Conservation (phyloP, 495 filamentous ascomycete species). For the Talaromyces adpressus region DNA sequence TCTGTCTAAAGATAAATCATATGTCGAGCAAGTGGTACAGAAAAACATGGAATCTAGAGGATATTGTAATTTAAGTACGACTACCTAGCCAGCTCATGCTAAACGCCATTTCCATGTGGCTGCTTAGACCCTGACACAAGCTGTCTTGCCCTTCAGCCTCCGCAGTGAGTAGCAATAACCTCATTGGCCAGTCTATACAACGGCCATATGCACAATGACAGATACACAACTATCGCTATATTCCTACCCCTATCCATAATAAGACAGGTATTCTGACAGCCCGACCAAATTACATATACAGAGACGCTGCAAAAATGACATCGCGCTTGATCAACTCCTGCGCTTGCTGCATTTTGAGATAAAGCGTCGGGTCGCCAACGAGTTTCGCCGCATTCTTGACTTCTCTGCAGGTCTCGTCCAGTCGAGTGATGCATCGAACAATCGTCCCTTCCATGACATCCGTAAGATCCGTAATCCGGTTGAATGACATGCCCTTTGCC, state of each 20-base stretch:
- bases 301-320: conserved; percentile 80
- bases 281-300: conserved; percentile 56
- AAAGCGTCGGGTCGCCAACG: conserved; percentile 90
- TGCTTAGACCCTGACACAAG: background rate
- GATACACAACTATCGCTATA: background rate
- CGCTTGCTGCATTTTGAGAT: conserved; percentile 90
- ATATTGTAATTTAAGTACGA: background rate
- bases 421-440: conserved; percentile 80
- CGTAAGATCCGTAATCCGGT: conserved; percentile 92
- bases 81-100: background rate
- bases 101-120: background rate
- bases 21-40: background rate
- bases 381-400: conserved; percentile 95
- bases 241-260: no score
- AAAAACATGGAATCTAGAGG: background rate
- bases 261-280: background rate
- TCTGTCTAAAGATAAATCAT: background rate
- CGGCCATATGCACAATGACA: background rate
- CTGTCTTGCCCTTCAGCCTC: background rate
- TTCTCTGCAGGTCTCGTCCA: conserved; percentile 95
- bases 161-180: background rate
- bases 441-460: conserved; percentile 97
- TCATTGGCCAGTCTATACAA: background rate
- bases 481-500: conserved; percentile 96
- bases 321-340: conserved; percentile 97